Evolutionary conservation across 345 rosid species (phyloP).

Genomic region (Brassica juncea): DNA sequence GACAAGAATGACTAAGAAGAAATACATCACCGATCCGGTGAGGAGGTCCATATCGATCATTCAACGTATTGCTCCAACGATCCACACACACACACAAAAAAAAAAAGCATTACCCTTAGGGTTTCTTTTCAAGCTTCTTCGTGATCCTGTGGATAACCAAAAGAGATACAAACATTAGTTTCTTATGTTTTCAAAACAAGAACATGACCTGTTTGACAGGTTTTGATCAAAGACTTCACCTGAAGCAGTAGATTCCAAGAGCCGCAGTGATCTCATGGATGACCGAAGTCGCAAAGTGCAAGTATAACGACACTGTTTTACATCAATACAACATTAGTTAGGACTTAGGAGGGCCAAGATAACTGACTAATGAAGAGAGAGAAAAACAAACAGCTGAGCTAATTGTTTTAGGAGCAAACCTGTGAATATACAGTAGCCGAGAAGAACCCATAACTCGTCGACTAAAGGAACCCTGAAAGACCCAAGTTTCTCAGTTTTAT

Average conservation of each 20-base stretch:
- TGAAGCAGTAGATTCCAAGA: conserved; percentile 96
- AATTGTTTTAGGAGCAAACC: conserved; percentile 42
- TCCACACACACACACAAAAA: neutral
- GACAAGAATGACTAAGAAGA: conserved; percentile 12
- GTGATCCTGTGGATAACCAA: conserved; percentile 67
- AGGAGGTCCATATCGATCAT: conserved; percentile 17
- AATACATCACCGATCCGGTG: conserved; percentile 21
- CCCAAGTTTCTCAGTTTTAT: conserved; percentile 14
- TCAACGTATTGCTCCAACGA: neutral
- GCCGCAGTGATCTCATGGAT: conserved; percentile 90
- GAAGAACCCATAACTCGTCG: conserved; percentile 90
- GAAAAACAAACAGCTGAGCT: neutral
- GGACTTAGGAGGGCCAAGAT: neutral
- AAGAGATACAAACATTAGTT: conserved; percentile 2
- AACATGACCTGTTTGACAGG: neutral
- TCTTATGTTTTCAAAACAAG: conserved; percentile 1
- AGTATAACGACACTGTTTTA: conserved; percentile 62
- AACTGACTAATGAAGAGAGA: neutral
- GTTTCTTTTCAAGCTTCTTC: conserved; percentile 69
- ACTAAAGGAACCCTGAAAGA: conserved; percentile 77
- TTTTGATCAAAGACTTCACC: conserved; percentile 43
- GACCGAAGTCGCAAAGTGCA: conserved; percentile 92
- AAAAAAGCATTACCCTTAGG: neutral
- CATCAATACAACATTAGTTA: conserved; percentile 1
- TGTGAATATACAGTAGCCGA: conserved; percentile 86